Conservation (phyloP, 2,329 filamentous ascomycete genomes). For the Stagonosporopsis cucurbitacearum region DNA sequence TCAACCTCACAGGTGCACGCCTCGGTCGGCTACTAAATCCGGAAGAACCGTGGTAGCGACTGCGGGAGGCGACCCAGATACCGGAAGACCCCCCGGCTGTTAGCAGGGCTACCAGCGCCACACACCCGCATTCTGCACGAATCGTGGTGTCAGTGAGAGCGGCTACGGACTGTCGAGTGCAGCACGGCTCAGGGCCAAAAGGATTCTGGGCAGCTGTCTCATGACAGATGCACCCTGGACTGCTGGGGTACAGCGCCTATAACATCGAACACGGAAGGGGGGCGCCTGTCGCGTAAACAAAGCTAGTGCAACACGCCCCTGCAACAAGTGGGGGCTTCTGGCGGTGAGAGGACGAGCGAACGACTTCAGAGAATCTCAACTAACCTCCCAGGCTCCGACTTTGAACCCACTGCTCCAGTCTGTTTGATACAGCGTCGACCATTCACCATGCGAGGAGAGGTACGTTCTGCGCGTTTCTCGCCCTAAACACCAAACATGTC, state of each 20-base stretch:
- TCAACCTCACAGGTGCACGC: neutral
- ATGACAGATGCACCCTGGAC: slow-evolving; percentile 1
- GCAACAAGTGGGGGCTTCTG: slow-evolving; percentile 15
- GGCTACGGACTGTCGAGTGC: neutral
- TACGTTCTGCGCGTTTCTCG: slow-evolving; percentile 31
- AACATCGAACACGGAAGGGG: slow-evolving; percentile 8
- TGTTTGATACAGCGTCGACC: slow-evolving; percentile 44
- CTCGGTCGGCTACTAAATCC: neutral
- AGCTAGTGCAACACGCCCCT: slow-evolving; percentile 14
- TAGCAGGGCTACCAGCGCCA: neutral
- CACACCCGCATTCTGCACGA: neutral
- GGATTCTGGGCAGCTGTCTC: slow-evolving; percentile 1
- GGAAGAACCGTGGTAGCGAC: slow-evolving; percentile 4
- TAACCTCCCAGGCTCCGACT: slow-evolving; percentile 22
- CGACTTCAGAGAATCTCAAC: slow-evolving; percentile 23
- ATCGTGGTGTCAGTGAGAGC: neutral
- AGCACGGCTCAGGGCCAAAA: neutral
- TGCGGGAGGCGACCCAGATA: slow-evolving; percentile 10
- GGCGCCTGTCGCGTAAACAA: slow-evolving; percentile 18
- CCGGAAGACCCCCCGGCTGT: slow-evolving; percentile 1
- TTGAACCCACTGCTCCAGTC: slow-evolving; percentile 34
- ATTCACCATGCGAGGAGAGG: slow-evolving; percentile 51
- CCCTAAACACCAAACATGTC: slow-evolving; percentile 43
- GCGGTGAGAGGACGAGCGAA: slow-evolving; percentile 17
- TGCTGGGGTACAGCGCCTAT: too few species aligned